A percentile compares a stretch with the other conserved stretches of the same genome.
phyloP scores from a whole-genome alignment of 345 rosid species.

The Geranium brycei region DNA sequence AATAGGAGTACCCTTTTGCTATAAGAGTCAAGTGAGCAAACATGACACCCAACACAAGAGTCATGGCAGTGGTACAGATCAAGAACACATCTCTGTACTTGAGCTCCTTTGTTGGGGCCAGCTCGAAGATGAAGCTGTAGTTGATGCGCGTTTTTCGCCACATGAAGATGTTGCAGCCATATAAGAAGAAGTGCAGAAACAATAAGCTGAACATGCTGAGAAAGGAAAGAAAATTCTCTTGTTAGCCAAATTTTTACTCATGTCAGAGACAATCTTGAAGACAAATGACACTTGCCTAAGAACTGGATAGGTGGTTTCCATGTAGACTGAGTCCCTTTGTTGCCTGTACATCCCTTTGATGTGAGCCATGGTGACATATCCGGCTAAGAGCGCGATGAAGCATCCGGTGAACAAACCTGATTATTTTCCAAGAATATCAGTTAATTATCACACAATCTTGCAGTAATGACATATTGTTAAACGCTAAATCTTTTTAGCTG shows the following conservation, averaged over 20 bases:
- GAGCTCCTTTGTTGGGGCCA: conserved; percentile 64
- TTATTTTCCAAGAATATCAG: conserved; percentile 3
- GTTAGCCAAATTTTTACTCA: background rate
- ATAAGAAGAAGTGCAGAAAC: conserved; percentile 76
- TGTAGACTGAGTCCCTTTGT: conserved; percentile 55
- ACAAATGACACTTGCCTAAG: conserved; percentile 57
- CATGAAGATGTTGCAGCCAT: conserved; percentile 89
- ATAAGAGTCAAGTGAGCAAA: conserved; percentile 66
- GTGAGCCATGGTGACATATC: conserved; percentile 79
- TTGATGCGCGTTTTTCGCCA: conserved; percentile 90
- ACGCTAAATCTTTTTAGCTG: no score
- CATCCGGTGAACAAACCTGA: conserved; percentile 92
- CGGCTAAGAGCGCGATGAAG: conserved; percentile 78
- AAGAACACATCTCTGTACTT: conserved; percentile 87
- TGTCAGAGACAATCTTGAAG: background rate
- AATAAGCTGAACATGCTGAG: conserved; percentile 91
- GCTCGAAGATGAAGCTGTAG: conserved; percentile 86
- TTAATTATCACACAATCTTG: no score
- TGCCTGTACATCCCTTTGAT: conserved; percentile 68
- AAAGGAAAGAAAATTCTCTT: background rate
- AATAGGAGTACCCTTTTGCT: conserved; percentile 56
- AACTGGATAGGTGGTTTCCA: conserved; percentile 94
- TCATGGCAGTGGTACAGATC: conserved; percentile 66
- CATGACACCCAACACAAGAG: conserved; percentile 67
- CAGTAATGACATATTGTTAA: no score